phyloP scores from a whole-genome alignment of 1,284 basidiomycete genomes.

The Fistulinella cinereoalba region DNA sequence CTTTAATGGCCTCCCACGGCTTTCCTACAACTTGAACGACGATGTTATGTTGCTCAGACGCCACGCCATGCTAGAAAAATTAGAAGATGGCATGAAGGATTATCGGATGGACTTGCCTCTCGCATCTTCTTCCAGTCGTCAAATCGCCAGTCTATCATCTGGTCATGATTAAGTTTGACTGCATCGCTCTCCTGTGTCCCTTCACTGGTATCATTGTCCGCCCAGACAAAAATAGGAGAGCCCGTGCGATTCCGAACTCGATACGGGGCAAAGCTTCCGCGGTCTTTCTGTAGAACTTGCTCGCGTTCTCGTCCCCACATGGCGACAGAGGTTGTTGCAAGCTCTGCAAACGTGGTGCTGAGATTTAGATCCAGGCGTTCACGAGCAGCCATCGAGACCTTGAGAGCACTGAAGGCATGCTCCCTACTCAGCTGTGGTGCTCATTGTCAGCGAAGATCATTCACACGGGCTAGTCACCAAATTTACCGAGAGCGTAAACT shows the following conservation, averaged over 20 bases:
- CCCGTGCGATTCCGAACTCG: slow-evolving; percentile 91
- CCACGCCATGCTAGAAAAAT: slow-evolving; percentile 67
- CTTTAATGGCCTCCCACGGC: slow-evolving; percentile 87
- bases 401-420: slow-evolving; percentile 52
- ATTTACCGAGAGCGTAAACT: slow-evolving; percentile 70
- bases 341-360: slow-evolving; percentile 89
- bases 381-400: slow-evolving; percentile 68
- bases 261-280: slow-evolving; percentile 92
- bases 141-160: slow-evolving; percentile 92
- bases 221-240: slow-evolving; percentile 77
- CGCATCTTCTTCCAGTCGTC: slow-evolving; percentile 95
- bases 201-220: slow-evolving; percentile 61
- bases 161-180: slow-evolving; percentile 66
- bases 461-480: slow-evolving; percentile 2
- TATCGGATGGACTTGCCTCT: slow-evolving; percentile 57
- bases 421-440: slow-evolving; percentile 52
- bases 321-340: slow-evolving; percentile 73
- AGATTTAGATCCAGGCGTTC: slow-evolving; percentile 91
- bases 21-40: slow-evolving; percentile 84
- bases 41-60: slow-evolving; percentile 79
- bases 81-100: slow-evolving; percentile 3
- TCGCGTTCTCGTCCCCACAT: slow-evolving; percentile 77
- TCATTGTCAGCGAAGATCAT: slow-evolving; percentile 9
- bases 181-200: slow-evolving; percentile 46
- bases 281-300: slow-evolving; percentile 65